Evolutionary conservation across 345 rosid species (phyloP).

Genomic region (Ceriops zippeliana): DNA sequence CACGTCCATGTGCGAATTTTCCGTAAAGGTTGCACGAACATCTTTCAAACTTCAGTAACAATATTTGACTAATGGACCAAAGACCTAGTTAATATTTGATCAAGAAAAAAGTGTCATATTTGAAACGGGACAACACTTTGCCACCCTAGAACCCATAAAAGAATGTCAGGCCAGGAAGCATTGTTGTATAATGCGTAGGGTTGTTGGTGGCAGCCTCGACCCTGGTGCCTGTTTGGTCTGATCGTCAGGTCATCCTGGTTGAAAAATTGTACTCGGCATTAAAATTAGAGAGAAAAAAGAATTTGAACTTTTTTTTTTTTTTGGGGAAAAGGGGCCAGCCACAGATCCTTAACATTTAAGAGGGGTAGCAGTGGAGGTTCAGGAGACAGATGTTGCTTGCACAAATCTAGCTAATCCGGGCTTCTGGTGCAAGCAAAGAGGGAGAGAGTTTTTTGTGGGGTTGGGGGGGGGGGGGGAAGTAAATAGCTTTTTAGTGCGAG

Average conservation of each 20-base stretch:
- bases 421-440: slow-evolving; percentile 11
- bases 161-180: slow-evolving; percentile 29
- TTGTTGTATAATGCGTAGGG: neutral
- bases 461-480: neutral
- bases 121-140: neutral
- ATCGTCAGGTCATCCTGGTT: neutral
- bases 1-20: neutral
- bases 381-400: slow-evolving; percentile 31
- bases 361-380: slow-evolving; percentile 8
- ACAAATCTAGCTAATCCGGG: slow-evolving; percentile 39
- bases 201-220: slow-evolving; percentile 36
- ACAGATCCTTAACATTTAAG: neutral
- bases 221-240: slow-evolving; percentile 25
- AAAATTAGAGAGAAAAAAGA: neutral
- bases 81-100: neutral
- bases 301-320: too few relatives aligned
- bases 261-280: neutral
- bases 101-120: neutral
- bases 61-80: slow-evolving; percentile 20
- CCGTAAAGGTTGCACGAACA: neutral
- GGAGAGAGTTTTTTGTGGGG: too few relatives aligned
- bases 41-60: neutral
- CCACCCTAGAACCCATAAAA: slow-evolving; percentile 18
- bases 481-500: neutral
- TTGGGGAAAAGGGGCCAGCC: too few relatives aligned